Percentiles rank a stretch among this genome's conserved stretches.
These are phyloP conservation scores for Melampsora abietis-canadensis DNA, from an alignment of 1,284 basidiomycete species.

Conservation along the genomic window DNA sequence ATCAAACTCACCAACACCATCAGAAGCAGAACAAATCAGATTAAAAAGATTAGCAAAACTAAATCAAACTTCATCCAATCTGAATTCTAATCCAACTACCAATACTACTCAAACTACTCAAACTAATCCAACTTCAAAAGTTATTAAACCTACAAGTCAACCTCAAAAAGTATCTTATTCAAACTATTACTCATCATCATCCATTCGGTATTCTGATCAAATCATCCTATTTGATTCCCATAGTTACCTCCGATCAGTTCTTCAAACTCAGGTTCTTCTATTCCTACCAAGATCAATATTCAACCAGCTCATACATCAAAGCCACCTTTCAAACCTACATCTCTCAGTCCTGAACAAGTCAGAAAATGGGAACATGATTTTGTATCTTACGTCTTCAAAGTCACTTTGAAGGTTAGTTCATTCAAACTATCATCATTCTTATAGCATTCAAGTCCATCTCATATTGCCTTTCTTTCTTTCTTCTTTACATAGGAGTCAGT, in stretches of 20 bases:
- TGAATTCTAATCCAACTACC: too few relatives aligned
- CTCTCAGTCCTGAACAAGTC: slow-evolving; percentile 9
- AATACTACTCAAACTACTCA: too few relatives aligned
- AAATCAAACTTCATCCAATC: background rate
- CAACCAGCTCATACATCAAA: background rate
- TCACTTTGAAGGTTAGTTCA: slow-evolving; percentile 32
- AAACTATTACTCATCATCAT: too few relatives aligned
- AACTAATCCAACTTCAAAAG: too few relatives aligned
- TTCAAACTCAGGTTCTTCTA: background rate
- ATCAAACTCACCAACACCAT: background rate
- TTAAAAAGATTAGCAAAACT: slow-evolving; percentile 39
- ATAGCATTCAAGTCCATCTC: background rate
- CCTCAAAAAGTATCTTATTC: background rate
- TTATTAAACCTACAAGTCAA: background rate
- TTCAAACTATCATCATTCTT: too few relatives aligned
- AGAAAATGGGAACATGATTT: slow-evolving; percentile 36
- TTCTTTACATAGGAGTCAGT: background rate
- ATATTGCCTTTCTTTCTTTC: background rate
- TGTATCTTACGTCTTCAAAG: slow-evolving; percentile 26
- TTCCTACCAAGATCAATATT: background rate
- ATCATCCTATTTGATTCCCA: background rate
- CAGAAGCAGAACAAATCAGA: slow-evolving; percentile 32
- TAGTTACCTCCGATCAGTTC: background rate
- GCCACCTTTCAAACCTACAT: background rate
- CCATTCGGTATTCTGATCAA: too few relatives aligned